A percentile compares a stretch with the other conserved stretches of the same genome.
These are phyloP conservation scores for Hibiscus mutabilis DNA, from an alignment of 345 rosid species.

Conservation along the genomic window DNA sequence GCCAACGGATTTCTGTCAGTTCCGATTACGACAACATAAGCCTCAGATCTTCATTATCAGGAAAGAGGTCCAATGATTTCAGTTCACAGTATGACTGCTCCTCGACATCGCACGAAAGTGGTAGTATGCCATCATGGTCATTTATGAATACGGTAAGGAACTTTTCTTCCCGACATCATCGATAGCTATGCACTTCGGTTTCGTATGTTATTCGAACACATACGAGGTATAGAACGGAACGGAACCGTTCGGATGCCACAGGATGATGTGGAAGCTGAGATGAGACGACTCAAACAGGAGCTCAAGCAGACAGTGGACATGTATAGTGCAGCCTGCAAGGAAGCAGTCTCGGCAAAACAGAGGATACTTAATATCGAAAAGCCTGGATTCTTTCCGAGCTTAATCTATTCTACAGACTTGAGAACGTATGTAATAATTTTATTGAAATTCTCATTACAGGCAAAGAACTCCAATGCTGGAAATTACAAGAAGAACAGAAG, in stretches of 20 bases:
- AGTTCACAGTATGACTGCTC: slow-evolving; percentile 35
- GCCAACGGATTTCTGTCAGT: slow-evolving; percentile 30
- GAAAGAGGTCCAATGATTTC: slow-evolving; percentile 39
- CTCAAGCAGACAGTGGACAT: neutral
- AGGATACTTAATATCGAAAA: neutral
- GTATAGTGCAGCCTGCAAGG: slow-evolving; percentile 2
- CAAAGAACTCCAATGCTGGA: slow-evolving; percentile 1
- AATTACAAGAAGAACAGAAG: neutral
- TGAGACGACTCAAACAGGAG: neutral
- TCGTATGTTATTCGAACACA: neutral
- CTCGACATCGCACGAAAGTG: slow-evolving; percentile 33
- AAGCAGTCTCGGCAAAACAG: neutral
- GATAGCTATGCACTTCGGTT: neutral
- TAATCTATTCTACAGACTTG: neutral
- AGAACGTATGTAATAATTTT: neutral
- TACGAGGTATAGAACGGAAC: neutral
- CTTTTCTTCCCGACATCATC: neutral
- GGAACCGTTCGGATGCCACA: neutral
- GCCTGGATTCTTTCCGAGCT: neutral
- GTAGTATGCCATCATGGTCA: slow-evolving; percentile 36
- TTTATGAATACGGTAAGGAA: slow-evolving; percentile 32
- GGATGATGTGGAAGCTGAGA: slow-evolving; percentile 2
- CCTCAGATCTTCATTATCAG: slow-evolving; percentile 31
- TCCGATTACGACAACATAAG: slow-evolving; percentile 46
- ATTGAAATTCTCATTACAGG: neutral